Evolutionary conservation across 1,139 yeast genomes (phyloP), one percentile per base, ranked within the genome.

Genomic region (Hemisphaericaspora xylanilytica): DNA sequence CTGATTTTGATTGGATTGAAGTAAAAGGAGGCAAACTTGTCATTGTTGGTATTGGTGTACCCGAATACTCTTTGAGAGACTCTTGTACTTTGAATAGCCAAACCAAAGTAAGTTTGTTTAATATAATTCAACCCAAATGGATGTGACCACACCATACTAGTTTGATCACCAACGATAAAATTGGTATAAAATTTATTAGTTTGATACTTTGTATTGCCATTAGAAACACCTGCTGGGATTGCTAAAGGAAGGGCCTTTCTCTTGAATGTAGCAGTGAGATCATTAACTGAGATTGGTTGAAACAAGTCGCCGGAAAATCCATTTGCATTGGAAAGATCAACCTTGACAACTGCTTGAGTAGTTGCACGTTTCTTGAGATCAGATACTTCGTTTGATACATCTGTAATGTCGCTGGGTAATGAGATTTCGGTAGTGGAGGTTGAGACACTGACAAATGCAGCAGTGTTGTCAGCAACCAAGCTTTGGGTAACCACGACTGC

Each of bases 101-200:
- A 63, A 6, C 90, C 90, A 51, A 66, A 70, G 49, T 62, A 62
- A 34, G 53, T 60, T 27, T 52, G 44, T 7, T 65, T 67, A 13
- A 49, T 46, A 69, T 74, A 80, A 82, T 87, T 85, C 32, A 87
- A 61, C 2, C 88, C 80, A 54, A 85, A 87, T 1, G 97, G 96
- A 52, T 83, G 88, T 1, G 94, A 77, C 82, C 86, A 87, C 4
- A 81, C 75, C 48, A 67, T 82, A 39, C 75, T 64, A 8, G 75
- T 74, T 53, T 85, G 90, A 31, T 65, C 65, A 1, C 73, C 92
- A 17, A 88, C 72, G 43, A 88, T 63, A 56, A 87, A 62, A 59
- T 88, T 88, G 9, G 85, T 83, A 56, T 85, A 87, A 59, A 87
- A 89, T 58, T 87, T 86, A 64, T 88, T 88, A 16, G 96, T 88